phyloP scores from a whole-genome alignment of 148 eudicot species.

The Drosera capensis region DNA sequence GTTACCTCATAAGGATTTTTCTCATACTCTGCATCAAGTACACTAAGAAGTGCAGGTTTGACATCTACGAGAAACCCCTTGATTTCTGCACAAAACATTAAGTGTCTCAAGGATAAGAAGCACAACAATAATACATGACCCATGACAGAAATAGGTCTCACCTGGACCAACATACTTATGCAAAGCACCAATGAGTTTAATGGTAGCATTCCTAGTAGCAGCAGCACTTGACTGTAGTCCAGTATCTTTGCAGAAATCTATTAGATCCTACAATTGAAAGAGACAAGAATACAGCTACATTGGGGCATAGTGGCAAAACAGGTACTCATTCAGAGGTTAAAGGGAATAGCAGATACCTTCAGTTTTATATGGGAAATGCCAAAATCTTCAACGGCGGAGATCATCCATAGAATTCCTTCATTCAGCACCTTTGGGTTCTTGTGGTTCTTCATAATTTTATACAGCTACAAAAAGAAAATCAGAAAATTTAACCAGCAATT shows the following conservation, averaged over 20 bases:
- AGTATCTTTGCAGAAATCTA: conserved; percentile 96
- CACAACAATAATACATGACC: conserved; percentile 2
- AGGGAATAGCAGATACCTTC: conserved; percentile 41
- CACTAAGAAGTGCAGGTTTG: conserved; percentile 97
- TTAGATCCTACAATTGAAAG: conserved; percentile 46
- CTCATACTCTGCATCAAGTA: conserved; percentile 97
- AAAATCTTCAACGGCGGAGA: conserved; percentile 90
- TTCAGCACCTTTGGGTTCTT: conserved; percentile 98
- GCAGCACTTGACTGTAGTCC: conserved; percentile 97
- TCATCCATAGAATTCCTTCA: conserved; percentile 93
- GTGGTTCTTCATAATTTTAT: conserved; percentile 92
- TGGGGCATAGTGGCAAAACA: neutral
- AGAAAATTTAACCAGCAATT: neutral
- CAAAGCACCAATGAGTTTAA: conserved; percentile 78
- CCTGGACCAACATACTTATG: conserved; percentile 99
- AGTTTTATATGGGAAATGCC: conserved; percentile 75
- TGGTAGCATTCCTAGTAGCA: conserved; percentile 92
- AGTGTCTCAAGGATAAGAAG: neutral
- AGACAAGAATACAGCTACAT: neutral
- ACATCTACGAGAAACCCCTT: conserved; percentile 89
- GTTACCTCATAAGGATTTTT: conserved; percentile 93
- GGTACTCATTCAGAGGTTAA: neutral
- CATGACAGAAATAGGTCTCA: conserved; percentile 8
- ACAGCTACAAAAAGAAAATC: conserved; percentile 31
- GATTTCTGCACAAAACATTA: conserved; percentile 41